Conservation (phyloP, 192 early-diverging fungal genomes). For the Chytriomyces sp. region DNA sequence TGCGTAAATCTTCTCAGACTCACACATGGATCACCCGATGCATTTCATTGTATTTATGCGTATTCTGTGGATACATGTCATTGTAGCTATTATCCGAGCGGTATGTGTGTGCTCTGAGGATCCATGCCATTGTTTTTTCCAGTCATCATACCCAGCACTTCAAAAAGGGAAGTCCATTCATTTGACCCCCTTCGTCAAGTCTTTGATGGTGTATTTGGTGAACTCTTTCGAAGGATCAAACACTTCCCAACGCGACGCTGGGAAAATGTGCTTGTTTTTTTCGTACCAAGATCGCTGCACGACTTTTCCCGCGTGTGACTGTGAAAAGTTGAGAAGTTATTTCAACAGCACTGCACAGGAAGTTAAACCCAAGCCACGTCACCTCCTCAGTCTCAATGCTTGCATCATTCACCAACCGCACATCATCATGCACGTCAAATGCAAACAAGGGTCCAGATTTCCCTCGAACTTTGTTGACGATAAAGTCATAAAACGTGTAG, state of each 20-base stretch:
- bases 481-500: constrained; percentile 87
- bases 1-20: neutral
- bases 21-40: neutral
- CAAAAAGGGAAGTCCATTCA: neutral
- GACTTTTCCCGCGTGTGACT: constrained; percentile 94
- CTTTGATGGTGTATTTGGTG: constrained; percentile 69
- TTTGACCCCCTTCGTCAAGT: constrained; percentile 52
- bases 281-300: constrained; percentile 90
- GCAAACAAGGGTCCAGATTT: constrained; percentile 93
- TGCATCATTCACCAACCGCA: constrained; percentile 82
- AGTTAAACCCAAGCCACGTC: neutral
- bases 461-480: constrained; percentile 91
- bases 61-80: constrained; percentile 63
- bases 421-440: constrained; percentile 94
- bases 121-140: no score
- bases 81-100: no score
- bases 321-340: constrained; percentile 4
- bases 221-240: constrained; percentile 85
- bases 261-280: constrained; percentile 95
- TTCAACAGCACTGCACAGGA: neutral
- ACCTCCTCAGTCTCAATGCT: constrained; percentile 87
- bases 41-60: neutral
- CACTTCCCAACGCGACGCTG: constrained; percentile 89
- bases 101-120: no score
- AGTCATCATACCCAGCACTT: no score